Percentiles rank a stretch among this genome's conserved stretches.
Conservation (phyloP, 805 yeast genomes). For the Priceomyces fermenticarens region DNA sequence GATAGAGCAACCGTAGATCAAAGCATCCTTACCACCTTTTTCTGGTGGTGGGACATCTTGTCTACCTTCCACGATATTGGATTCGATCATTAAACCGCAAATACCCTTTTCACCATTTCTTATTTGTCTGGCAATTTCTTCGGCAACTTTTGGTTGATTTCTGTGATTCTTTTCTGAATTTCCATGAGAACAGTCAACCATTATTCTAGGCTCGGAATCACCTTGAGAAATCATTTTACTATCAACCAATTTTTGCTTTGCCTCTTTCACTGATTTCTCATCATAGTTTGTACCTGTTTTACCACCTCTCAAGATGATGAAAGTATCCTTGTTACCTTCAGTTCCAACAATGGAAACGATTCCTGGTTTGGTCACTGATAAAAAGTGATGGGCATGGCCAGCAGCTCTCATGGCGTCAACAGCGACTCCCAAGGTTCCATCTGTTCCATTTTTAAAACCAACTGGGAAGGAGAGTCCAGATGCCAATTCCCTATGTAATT, state of each 20-base stretch:
- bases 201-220: constrained; percentile 61
- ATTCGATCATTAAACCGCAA: constrained; percentile 96
- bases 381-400: constrained; percentile 87
- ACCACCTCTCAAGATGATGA: constrained; percentile 94
- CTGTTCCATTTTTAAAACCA: constrained; percentile 98
- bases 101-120: constrained; percentile 68
- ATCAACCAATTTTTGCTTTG: constrained; percentile 57
- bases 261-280: constrained; percentile 63
- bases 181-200: constrained; percentile 98
- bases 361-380: constrained; percentile 95
- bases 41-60: constrained; percentile 77
- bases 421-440: constrained; percentile 92
- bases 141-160: constrained; percentile 90
- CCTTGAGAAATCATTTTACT: constrained; percentile 45
- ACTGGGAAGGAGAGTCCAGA: constrained; percentile 97
- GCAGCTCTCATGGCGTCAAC: constrained; percentile 94
- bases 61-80: constrained; percentile 87
- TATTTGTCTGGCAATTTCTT: constrained; percentile 74
- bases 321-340: constrained; percentile 87
- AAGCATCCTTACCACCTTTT: constrained; percentile 63
- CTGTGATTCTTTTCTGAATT: constrained; percentile 87
- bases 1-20: constrained; percentile 90
- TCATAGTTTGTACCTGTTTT: constrained; percentile 90
- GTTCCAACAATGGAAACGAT: constrained; percentile 95
- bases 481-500: constrained; percentile 93